phyloP scores from a whole-genome alignment of 148 eudicot genomes.

The Selenicereus undatus region DNA sequence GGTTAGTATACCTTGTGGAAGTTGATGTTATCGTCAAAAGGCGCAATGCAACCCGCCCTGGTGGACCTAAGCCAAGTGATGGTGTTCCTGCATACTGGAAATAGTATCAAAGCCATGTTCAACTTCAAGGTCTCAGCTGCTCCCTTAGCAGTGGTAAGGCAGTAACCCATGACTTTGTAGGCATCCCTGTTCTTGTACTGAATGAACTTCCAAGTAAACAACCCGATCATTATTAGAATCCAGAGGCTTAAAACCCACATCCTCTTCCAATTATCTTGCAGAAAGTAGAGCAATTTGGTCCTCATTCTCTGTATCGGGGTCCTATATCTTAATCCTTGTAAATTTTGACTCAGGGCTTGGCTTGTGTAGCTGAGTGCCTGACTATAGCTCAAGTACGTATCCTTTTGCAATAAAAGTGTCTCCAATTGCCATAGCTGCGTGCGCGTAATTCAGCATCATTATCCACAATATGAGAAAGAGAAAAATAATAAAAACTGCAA shows the following conservation, averaged over 20 bases:
- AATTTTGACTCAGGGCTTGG: slow-evolving; percentile 89
- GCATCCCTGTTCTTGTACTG: slow-evolving; percentile 75
- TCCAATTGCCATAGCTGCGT: slow-evolving; percentile 98
- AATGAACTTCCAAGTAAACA: slow-evolving; percentile 80
- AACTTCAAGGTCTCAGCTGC: slow-evolving; percentile 93
- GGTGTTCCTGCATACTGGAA: slow-evolving; percentile 94
- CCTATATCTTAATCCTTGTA: slow-evolving; percentile 66
- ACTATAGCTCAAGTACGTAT: slow-evolving; percentile 90
- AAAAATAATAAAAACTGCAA: not conserved
- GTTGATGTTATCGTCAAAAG: slow-evolving; percentile 95
- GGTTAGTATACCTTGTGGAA: slow-evolving; percentile 76
- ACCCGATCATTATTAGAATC: slow-evolving; percentile 67
- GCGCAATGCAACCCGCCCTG: slow-evolving; percentile 55
- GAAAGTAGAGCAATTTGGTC: slow-evolving; percentile 42
- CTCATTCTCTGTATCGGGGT: slow-evolving; percentile 54
- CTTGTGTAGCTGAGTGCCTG: slow-evolving; percentile 93
- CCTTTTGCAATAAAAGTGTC: slow-evolving; percentile 85
- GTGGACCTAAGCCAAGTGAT: slow-evolving; percentile 95
- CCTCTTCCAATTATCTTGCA: slow-evolving; percentile 85
- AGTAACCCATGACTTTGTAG: slow-evolving; percentile 86
- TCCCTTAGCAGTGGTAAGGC: slow-evolving; percentile 89
- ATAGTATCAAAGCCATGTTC: slow-evolving; percentile 84
- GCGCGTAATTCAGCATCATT: slow-evolving; percentile 7
- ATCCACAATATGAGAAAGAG: slow-evolving; percentile 7
- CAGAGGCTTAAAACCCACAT: slow-evolving; percentile 78